These are phyloP conservation scores for Taiozyma sp. DNA, from an alignment of 1,139 yeast genomes.

Conservation along the genomic window DNA sequence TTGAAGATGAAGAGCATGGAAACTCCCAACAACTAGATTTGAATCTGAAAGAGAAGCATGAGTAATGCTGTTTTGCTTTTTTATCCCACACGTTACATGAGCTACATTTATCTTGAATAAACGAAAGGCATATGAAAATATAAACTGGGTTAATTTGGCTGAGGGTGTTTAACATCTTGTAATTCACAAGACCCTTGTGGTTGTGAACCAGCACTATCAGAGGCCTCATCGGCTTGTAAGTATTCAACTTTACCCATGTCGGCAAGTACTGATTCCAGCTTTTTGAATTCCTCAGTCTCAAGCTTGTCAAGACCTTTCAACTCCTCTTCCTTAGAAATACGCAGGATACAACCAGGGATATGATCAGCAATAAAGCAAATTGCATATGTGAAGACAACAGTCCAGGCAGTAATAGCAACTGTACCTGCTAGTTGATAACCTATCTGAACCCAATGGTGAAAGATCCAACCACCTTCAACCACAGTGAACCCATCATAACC, in stretches of 20 bases:
- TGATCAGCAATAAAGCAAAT: constrained; percentile 39
- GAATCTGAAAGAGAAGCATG: constrained; percentile 2
- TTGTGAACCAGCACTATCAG: not conserved
- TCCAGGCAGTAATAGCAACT: constrained; percentile 36
- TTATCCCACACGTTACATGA: not conserved
- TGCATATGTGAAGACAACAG: constrained; percentile 35
- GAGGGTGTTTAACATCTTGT: not conserved
- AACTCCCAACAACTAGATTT: not conserved
- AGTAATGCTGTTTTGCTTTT: not conserved
- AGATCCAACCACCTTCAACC: constrained; percentile 47
- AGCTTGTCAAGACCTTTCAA: constrained; percentile 43
- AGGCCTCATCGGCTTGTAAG: not conserved
- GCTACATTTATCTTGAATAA: not conserved
- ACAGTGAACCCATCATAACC: constrained; percentile 42
- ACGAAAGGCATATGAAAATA: not conserved
- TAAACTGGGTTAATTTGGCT: not conserved
- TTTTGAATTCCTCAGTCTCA: constrained; percentile 31
- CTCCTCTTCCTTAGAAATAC: constrained; percentile 40
- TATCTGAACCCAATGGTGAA: constrained; percentile 44
- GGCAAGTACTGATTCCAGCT: constrained; percentile 1
- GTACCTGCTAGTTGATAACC: constrained; percentile 48
- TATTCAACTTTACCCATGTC: constrained; percentile 1
- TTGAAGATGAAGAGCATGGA: constrained; percentile 12
- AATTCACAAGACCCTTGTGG: not conserved
- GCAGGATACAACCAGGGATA: constrained; percentile 42